Percentiles rank a stretch among this genome's conserved stretches.
Conservation (phyloP, 768 basidiomycete genomes). For the Lepiota venenata region DNA sequence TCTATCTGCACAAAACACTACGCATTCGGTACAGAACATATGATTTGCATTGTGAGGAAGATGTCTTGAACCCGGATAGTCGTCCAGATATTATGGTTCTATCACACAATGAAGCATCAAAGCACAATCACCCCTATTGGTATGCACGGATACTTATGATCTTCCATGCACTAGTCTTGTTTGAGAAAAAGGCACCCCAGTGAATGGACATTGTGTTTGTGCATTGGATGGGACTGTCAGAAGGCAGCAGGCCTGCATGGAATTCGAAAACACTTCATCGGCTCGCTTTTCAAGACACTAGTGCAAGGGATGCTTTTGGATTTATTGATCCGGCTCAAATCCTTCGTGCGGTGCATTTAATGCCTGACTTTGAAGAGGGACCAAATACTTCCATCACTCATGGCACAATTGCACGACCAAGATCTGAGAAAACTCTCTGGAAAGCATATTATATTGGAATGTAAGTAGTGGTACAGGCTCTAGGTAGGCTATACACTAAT, state of each 20-base stretch:
- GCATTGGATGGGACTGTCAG: constrained; percentile 27
- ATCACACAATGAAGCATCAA: background rate
- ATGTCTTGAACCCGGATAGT: constrained; percentile 26
- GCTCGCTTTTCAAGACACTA: constrained; percentile 29
- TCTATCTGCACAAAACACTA: constrained; percentile 18
- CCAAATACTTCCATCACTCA: too few relatives aligned
- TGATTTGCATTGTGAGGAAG: constrained; percentile 30
- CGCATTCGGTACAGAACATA: constrained; percentile 30
- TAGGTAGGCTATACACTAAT: too few relatives aligned
- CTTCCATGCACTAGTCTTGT: constrained; percentile 21
- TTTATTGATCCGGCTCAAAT: constrained; percentile 31
- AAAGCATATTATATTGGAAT: too few relatives aligned
- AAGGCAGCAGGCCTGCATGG: constrained; percentile 25
- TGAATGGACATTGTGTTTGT: constrained; percentile 35
- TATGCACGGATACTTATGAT: constrained; percentile 19
- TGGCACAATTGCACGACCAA: too few relatives aligned
- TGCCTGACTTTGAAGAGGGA: constrained; percentile 23
- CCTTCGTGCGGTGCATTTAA: constrained; percentile 29
- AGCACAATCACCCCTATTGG: background rate
- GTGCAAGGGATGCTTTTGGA: constrained; percentile 21
- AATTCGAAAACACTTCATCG: constrained; percentile 27
- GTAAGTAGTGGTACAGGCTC: too few relatives aligned
- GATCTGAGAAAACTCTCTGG: too few relatives aligned
- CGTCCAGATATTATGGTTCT: constrained; percentile 26
- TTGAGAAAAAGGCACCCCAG: background rate